A percentile compares a stretch with the other conserved stretches of the same genome.
Conservation (phyloP, 768 basidiomycete genomes). For the Lactarius vividus region DNA sequence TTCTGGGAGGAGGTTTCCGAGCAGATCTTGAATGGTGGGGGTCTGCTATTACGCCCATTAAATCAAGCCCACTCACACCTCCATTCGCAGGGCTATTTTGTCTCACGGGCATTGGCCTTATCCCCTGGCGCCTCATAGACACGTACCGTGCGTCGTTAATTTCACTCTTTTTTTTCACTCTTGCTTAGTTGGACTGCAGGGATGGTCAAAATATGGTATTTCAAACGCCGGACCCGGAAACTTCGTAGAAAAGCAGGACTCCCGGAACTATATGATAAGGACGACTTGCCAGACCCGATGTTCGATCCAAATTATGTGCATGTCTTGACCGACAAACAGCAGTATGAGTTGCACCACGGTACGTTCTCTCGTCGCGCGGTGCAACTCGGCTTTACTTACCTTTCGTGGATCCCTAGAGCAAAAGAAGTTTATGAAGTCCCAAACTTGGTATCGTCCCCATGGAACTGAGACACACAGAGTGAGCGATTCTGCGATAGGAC, state of each 20-base stretch:
- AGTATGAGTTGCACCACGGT: slow-evolving; percentile 65
- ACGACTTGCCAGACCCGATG: slow-evolving; percentile 78
- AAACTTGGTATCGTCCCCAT: slow-evolving; percentile 87
- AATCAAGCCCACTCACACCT: background rate
- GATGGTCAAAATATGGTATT: slow-evolving; percentile 69
- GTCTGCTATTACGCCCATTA: background rate
- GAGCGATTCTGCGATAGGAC: slow-evolving; percentile 28
- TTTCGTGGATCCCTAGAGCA: slow-evolving; percentile 48
- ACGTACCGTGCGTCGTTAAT: slow-evolving; percentile 55
- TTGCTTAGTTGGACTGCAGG: slow-evolving; percentile 40
- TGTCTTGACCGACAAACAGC: slow-evolving; percentile 63
- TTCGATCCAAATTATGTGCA: slow-evolving; percentile 71
- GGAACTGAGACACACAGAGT: slow-evolving; percentile 78
- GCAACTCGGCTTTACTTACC: slow-evolving; percentile 8
- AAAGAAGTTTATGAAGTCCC: slow-evolving; percentile 60
- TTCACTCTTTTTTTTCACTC: background rate
- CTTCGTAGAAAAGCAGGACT: slow-evolving; percentile 62
- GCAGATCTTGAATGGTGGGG: slow-evolving; percentile 70
- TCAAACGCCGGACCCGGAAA: slow-evolving; percentile 57
- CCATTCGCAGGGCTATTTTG: slow-evolving; percentile 62
- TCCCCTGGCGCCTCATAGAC: slow-evolving; percentile 72
- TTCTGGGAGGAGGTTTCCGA: slow-evolving; percentile 81
- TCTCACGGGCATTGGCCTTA: slow-evolving; percentile 73
- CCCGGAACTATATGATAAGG: slow-evolving; percentile 65
- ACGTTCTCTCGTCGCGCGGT: slow-evolving; percentile 31